Percentiles rank a stretch among this genome's conserved stretches.
These are phyloP conservation scores for Epichloe elymi DNA, from an alignment of 2,329 filamentous ascomycete genomes.

Conservation along the genomic window DNA sequence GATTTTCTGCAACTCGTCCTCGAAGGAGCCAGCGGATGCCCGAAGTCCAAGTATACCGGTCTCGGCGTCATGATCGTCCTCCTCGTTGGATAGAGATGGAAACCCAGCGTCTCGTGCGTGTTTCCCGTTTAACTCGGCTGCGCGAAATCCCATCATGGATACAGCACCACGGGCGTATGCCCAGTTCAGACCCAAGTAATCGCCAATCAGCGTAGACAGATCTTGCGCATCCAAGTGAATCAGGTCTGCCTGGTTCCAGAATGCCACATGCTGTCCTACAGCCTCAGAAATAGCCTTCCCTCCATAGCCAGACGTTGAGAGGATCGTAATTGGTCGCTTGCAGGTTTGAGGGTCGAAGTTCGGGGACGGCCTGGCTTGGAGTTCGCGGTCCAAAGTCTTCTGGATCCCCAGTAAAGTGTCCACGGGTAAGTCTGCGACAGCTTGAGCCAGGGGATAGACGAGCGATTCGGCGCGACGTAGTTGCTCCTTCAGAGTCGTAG, in stretches of 20 bases:
- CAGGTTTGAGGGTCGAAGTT: conserved; percentile 19
- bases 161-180: conserved; percentile 33
- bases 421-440: conserved; percentile 21
- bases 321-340: conserved; percentile 25
- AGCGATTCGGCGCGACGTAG: conserved; percentile 19
- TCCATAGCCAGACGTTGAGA: conserved; percentile 25
- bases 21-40: conserved; percentile 16
- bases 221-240: conserved; percentile 56
- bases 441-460: conserved; percentile 20
- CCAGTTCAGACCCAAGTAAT: conserved; percentile 54
- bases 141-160: conserved; percentile 42
- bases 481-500: conserved; percentile 15
- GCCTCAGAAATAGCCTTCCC: conserved; percentile 25
- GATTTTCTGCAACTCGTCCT: conserved; percentile 32
- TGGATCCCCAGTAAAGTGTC: conserved; percentile 20
- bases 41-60: conserved; percentile 18
- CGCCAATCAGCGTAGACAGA: conserved; percentile 54
- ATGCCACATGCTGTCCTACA: conserved; percentile 51
- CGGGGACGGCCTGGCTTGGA: conserved; percentile 15
- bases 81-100: conserved; percentile 16
- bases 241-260: conserved; percentile 49
- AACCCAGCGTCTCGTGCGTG: conserved; percentile 33
- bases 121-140: conserved; percentile 41
- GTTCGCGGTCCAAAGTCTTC: conserved; percentile 16
- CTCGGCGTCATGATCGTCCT: conserved; percentile 23